Evolutionary conservation across 2,329 filamentous ascomycete genomes (phyloP).

Genomic region (Pyricularia sp.): DNA sequence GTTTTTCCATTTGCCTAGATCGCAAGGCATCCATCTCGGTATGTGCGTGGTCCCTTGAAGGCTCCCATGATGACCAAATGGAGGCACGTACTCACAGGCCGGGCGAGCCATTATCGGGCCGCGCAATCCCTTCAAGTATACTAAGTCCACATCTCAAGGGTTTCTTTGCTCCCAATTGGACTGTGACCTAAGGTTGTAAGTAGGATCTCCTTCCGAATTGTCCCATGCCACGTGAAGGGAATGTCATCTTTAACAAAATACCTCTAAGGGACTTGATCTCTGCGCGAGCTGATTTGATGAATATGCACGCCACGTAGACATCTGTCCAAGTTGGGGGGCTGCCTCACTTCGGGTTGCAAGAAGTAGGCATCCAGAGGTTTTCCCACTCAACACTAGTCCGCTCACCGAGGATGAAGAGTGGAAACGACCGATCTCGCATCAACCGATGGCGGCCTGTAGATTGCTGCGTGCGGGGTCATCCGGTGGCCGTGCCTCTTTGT

Average conservation of each 20-base stretch:
- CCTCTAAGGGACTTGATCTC: not conserved
- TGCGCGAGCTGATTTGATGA: not conserved
- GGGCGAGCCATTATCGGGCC: not conserved
- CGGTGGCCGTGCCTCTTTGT: not conserved
- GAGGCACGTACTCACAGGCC: not conserved
- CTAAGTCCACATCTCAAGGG: not conserved
- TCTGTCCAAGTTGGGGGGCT: not conserved
- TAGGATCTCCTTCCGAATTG: not conserved
- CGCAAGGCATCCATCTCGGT: not conserved
- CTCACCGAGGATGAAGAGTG: not conserved
- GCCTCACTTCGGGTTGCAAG: not conserved
- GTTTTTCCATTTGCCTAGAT: not conserved
- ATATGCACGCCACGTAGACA: not conserved
- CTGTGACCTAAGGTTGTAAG: not conserved
- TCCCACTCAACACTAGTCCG: not conserved
- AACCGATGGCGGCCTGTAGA: not conserved
- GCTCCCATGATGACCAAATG: not conserved
- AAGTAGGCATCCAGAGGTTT: not conserved
- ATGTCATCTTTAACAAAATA: not conserved
- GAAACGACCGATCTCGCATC: not conserved
- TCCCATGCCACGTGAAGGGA: not conserved
- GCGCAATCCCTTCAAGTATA: not conserved
- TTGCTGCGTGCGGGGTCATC: not conserved
- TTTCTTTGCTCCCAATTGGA: not conserved
- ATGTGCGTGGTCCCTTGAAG: not conserved